Evolutionary conservation across 1,284 basidiomycete species (phyloP).

Genomic region (Phylloboletellus chloephorus): DNA sequence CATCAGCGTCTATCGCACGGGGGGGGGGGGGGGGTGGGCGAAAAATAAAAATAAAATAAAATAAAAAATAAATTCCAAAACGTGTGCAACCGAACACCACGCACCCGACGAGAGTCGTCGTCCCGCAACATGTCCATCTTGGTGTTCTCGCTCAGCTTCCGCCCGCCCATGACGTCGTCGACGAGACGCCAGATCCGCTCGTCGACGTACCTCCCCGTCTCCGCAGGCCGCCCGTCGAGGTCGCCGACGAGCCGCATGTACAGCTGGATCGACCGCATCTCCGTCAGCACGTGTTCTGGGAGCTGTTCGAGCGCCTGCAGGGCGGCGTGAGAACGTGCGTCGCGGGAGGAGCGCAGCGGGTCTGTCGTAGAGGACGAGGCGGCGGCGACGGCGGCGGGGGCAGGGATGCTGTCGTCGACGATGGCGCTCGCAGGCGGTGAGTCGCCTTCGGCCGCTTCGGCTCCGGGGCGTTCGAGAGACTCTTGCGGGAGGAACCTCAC

Average conservation of each 20-base stretch:
- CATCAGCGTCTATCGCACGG: no score
- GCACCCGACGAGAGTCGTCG: constrained; percentile 45
- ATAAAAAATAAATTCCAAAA: no score
- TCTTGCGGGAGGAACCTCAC: background rate
- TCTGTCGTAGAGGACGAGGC: constrained; percentile 7
- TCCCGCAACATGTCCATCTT: constrained; percentile 49
- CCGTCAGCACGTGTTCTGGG: constrained; percentile 43
- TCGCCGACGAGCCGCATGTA: constrained; percentile 41
- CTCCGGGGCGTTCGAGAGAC: constrained; percentile 2
- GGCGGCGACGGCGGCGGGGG: background rate
- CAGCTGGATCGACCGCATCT: constrained; percentile 43
- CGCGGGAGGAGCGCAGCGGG: no score
- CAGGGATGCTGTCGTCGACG: background rate
- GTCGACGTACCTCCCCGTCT: constrained; percentile 30
- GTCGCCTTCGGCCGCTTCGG: background rate
- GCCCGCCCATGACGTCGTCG: constrained; percentile 43
- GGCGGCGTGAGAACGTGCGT: constrained; percentile 24
- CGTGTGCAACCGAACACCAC: no score
- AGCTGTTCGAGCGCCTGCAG: constrained; percentile 43
- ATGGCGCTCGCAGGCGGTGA: background rate
- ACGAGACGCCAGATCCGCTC: constrained; percentile 39
- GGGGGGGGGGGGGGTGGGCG: no score
- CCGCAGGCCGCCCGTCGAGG: constrained; percentile 14
- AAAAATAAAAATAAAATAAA: no score
- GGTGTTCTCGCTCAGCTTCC: constrained; percentile 35